Evolutionary conservation across 805 yeast genomes (phyloP), one percentile per base, ranked within the genome.

Genomic region (Zygoascus ofunaensis): DNA sequence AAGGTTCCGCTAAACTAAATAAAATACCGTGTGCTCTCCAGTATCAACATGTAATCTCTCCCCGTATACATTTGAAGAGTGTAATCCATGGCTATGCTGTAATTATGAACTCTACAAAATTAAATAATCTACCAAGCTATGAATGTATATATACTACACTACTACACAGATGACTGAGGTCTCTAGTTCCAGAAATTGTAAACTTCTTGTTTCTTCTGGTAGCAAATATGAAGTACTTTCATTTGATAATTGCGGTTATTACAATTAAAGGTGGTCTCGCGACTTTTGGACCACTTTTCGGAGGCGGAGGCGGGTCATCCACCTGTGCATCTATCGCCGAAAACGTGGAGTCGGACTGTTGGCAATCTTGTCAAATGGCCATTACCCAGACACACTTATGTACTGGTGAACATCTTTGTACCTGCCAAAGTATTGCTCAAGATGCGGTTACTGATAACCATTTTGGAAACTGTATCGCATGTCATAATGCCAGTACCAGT

Each of bases 401-500:
- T 26, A 26, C 30, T 12, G 30, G 30, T 26, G 30, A 26, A 12
- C 30, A 26, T 26, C 30, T 26, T 26, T 26, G 30, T 26, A 26
- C 30, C 30, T 26, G 30, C 12, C 30, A 26, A 26, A 26, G 30
- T 26, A 26, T 26, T 8, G 30, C 30, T 26, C 30, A 26, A 12
- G 30, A 26, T 26, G 30, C 30, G 12, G 30, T 26, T 8, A 26
- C 30, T 8, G 30, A 26, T 26, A 26, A 26, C 12, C 30, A 26
- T 26, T 42, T 34, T 12, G 52, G 46, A n/a, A 34, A 49, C 41
- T 52, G 55, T 43, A 34, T 42, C 21, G 41, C 44, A 3, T 52
- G 55, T 42, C 46, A 52, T 39, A 34, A 46, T 18, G 50, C 49
- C 10, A 41, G 36, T 34, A 23, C 46, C 22, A 5, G 35, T 22